These are phyloP conservation scores for Vachellia pachyceras DNA, from an alignment of 306 rosid species.

Conservation along the genomic window DNA sequence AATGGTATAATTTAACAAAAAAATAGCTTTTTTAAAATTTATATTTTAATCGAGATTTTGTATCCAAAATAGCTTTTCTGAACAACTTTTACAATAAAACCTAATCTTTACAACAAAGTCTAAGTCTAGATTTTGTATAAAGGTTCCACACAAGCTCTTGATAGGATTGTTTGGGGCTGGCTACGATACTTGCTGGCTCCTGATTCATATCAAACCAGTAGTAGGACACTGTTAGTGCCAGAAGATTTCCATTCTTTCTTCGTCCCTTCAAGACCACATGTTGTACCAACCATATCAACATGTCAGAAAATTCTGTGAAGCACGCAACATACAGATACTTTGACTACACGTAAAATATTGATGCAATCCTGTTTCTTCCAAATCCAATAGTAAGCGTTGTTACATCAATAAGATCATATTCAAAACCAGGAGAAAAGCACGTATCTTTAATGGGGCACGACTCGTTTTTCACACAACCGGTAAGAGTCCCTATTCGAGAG, in stretches of 20 bases:
- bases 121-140: too few species aligned
- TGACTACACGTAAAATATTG: neutral
- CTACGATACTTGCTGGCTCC: neutral
- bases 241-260: neutral
- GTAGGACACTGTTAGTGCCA: neutral
- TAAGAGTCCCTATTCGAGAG: neutral
- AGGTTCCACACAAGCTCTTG: too few species aligned
- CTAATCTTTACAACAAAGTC: too few species aligned
- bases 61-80: too few species aligned
- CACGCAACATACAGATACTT: neutral
- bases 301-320: neutral
- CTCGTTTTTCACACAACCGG: neutral
- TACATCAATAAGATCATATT: conserved; percentile 6
- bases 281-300: neutral
- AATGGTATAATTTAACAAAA: too few species aligned
- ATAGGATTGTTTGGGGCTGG: neutral
- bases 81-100: too few species aligned
- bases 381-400: conserved; percentile 3
- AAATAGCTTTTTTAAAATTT: too few species aligned
- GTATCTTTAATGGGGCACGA: conserved; percentile 2
- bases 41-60: too few species aligned
- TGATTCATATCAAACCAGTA: too few species aligned
- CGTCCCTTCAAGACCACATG: neutral
- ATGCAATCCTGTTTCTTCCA: conserved; percentile 1
- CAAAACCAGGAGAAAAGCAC: conserved; percentile 11